Base-by-base conservation (phyloP, 805 yeast species). In the Maudiozyma turicensis region DNA sequence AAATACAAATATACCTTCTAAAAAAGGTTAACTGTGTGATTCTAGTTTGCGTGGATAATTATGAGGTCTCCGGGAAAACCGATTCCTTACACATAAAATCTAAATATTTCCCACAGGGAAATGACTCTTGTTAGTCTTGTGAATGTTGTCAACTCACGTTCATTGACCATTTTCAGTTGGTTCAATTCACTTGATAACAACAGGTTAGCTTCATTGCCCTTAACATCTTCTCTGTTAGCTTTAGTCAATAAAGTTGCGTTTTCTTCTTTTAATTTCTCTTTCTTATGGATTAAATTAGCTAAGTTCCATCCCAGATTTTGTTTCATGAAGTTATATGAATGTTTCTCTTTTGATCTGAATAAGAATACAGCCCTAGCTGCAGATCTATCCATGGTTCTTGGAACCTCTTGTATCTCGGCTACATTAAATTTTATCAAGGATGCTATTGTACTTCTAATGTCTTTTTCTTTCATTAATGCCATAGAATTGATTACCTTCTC, bases 381-480 rank as follows among this genome's bases (percentile, higher is more conserved):
- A 2, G 95, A 90, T 56, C 98, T 76, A 64, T 93, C 98, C 28
- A 81, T 82, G 8, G 95, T 84, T 58, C 91, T 78, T 10, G 98
- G 97, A 31, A 93, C 84, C 68, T 93, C 99, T 67, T 91, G 98
- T 37, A 90, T 75, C 61, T 91, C 96, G 15, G 90, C 70, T 15
- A 86, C 76, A 52, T 90, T 88, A 54, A 80, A 74, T 47, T 76
- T 77, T 30, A 86, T 76, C 48, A 93, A 69, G 34, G 78, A 76
- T 43, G 84, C 77, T 42, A 89, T 69, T 42, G 84, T 80, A 39
- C 82, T 80, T 49, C 96, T 74, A 8, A 89, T 85, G 37, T 81
- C 84, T 51, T 77, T 78, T 50, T 88, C 95, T 54, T 80, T 86
- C 66, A 93, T 74, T 47, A 93, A 68, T 1, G 93, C 91, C 13